Evolutionary conservation across 2,329 filamentous ascomycete species (phyloP).

Genomic region (Clonostachys rhizophaga): DNA sequence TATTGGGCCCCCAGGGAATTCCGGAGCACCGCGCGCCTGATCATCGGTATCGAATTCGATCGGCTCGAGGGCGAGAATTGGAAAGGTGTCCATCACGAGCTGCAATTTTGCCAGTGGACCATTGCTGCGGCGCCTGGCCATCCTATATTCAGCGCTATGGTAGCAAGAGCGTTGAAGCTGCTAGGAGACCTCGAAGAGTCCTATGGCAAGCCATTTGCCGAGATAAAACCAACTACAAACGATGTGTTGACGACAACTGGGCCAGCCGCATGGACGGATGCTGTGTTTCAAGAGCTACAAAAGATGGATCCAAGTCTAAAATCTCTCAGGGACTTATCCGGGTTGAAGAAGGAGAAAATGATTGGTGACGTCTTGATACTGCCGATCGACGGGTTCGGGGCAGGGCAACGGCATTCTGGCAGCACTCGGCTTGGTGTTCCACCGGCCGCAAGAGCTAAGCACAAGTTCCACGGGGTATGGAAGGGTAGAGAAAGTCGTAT

Average conservation of each 20-base stretch:
- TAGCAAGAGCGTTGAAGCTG: conserved; percentile 68
- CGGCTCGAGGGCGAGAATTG: conserved; percentile 88
- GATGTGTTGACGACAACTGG: conserved; percentile 55
- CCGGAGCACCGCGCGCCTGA: conserved; percentile 72
- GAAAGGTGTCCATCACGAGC: conserved; percentile 76
- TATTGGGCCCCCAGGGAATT: conserved; percentile 83
- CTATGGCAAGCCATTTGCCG: conserved; percentile 71
- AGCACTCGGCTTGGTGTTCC: conserved; percentile 14
- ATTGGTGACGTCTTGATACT: conserved; percentile 91
- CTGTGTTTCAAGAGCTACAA: conserved; percentile 55
- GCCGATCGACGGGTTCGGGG: conserved; percentile 84
- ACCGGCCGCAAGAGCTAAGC: conserved; percentile 2
- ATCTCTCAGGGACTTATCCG: conserved; percentile 61
- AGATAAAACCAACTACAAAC: conserved; percentile 47
- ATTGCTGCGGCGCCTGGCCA: conserved; percentile 95
- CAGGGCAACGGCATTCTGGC: conserved; percentile 15
- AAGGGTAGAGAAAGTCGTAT: no score
- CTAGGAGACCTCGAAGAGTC: conserved; percentile 57
- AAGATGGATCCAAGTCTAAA: conserved; percentile 9
- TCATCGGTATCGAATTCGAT: conserved; percentile 94
- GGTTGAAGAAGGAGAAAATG: conserved; percentile 76
- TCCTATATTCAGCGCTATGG: conserved; percentile 82
- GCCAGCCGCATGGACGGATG: conserved; percentile 91
- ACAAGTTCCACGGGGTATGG: no score
- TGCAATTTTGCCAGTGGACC: conserved; percentile 99